A percentile compares a stretch with the other conserved stretches of the same genome.
Evolutionary conservation across 2,329 filamentous ascomycete genomes (phyloP).

Genomic region (Colletotrichum plurivorum): DNA sequence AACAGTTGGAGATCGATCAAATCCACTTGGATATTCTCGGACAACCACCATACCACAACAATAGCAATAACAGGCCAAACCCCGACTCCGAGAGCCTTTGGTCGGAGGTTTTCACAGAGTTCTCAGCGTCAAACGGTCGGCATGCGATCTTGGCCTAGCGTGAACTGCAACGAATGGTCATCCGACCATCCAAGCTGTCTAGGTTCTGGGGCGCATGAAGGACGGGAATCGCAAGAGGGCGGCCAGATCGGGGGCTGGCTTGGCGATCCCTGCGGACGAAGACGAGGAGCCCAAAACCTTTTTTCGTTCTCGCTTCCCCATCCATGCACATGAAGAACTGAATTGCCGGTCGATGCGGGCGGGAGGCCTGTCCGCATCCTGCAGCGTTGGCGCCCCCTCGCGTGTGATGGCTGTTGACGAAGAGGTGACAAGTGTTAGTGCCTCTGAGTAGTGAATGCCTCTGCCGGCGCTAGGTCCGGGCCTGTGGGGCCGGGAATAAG

Average conservation of each 20-base stretch:
- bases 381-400: neutral
- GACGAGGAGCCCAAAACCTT: conserved; percentile 10
- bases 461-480: conserved; percentile 36
- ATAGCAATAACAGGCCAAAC: conserved; percentile 2
- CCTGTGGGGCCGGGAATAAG: conserved; percentile 33
- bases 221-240: conserved; percentile 7
- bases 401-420: neutral
- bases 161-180: conserved; percentile 27
- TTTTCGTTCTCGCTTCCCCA: neutral
- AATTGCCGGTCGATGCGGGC: conserved; percentile 18
- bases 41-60: neutral
- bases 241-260: conserved; percentile 31
- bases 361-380: no score
- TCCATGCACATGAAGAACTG: no score
- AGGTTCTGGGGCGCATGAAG: conserved; percentile 25
- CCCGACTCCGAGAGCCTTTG: neutral
- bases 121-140: conserved; percentile 19
- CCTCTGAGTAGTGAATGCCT: neutral
- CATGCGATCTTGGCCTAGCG: conserved; percentile 3
- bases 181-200: conserved; percentile 12
- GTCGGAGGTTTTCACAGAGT: neutral
- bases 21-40: neutral
- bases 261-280: conserved; percentile 26
- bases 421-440: neutral
- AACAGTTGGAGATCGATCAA: no score